phyloP scores from a whole-genome alignment of 768 basidiomycete genomes.

The Pilatotrama ljubarskyi region DNA sequence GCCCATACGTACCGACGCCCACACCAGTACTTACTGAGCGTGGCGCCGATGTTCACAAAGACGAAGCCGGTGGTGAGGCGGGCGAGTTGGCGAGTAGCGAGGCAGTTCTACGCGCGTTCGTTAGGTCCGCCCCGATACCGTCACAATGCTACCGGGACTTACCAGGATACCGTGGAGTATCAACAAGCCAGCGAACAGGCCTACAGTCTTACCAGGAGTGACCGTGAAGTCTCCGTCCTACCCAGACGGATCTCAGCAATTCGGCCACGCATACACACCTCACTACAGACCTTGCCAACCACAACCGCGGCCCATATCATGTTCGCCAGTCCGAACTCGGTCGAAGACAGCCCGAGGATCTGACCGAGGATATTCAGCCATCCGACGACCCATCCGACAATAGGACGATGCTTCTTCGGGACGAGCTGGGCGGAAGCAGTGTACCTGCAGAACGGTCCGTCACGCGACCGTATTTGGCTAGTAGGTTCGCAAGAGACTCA shows the following conservation, averaged over 20 bases:
- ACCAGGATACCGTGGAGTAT: conserved; percentile 74
- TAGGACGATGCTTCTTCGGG: conserved; percentile 63
- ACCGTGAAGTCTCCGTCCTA: conserved; percentile 60
- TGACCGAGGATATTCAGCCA: conserved; percentile 88
- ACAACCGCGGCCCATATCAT: conserved; percentile 82
- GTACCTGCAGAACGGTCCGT: conserved; percentile 45
- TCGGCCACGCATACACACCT: conserved; percentile 2
- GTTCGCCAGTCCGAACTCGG: conserved; percentile 76
- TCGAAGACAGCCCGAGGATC: conserved; percentile 83
- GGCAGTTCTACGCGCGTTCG: conserved; percentile 49
- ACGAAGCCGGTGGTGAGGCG: conserved; percentile 75
- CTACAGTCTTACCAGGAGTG: conserved; percentile 72
- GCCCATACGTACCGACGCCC: neutral
- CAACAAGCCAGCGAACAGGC: conserved; percentile 76
- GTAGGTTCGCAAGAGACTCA: conserved; percentile 35
- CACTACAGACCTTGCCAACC: conserved; percentile 47
- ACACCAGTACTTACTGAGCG: conserved; percentile 27
- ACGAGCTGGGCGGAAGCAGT: conserved; percentile 80
- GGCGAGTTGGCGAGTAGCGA: conserved; percentile 76
- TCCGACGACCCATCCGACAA: conserved; percentile 77
- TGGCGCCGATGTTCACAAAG: conserved; percentile 84
- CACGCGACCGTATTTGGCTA: neutral
- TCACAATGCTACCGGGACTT: conserved; percentile 18
- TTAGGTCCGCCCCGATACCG: neutral
- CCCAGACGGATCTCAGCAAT: neutral